Base-by-base conservation (phyloP, 768 basidiomycete species). In the Austroboletus festivus region DNA sequence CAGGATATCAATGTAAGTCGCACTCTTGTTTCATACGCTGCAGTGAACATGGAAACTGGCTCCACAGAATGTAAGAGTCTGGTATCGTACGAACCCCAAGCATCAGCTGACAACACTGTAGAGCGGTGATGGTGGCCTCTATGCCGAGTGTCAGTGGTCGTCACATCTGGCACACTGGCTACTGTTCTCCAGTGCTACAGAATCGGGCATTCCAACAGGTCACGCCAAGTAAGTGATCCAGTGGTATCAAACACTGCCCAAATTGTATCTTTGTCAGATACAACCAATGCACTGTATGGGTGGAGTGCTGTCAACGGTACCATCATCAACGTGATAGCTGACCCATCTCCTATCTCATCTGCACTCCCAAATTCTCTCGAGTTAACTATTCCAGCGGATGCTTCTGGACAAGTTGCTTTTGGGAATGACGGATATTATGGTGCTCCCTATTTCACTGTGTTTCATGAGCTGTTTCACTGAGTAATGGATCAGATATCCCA, bases 151-250 rank as follows among this genome's bases (percentile, higher is more conserved):
- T 80, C 44, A 44, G 75, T 43, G n/a, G n/a, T n/a, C n/a, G n/a
- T n/a, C n/a, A n/a, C n/a, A n/a, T n/a, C n/a, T n/a, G n/a, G n/a
- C n/a, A n/a, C n/a, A n/a, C n/a, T n/a, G n/a, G n/a, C 40, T 3
- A 18, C 13, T 16, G 43, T 7, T 8, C 30, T 48, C 6, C 51
- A 82, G 81, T 84, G 15, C 69, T 85, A 1, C 82, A 80, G 61
- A 86, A 86, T 56, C 71, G 83, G 12, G 83, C 83, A 1, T 82
- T 85, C 60, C 83, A 86, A 50, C 72, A 79, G 48, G 80, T 83
- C 20, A 71, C 73, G 2, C 74, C 81, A 16, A 70, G 81, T 78
- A 55, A 35, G 66, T 40, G 5, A 21, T 6, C 2, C 20, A 37
- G 30, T 1, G 37, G 21, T 31, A 4, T 20, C 15, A 13, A 21